A percentile compares a stretch with the other conserved stretches of the same genome.
Evolutionary conservation across 2,329 filamentous ascomycete genomes (phyloP).

Genomic region (Curvularia eragrostidis): DNA sequence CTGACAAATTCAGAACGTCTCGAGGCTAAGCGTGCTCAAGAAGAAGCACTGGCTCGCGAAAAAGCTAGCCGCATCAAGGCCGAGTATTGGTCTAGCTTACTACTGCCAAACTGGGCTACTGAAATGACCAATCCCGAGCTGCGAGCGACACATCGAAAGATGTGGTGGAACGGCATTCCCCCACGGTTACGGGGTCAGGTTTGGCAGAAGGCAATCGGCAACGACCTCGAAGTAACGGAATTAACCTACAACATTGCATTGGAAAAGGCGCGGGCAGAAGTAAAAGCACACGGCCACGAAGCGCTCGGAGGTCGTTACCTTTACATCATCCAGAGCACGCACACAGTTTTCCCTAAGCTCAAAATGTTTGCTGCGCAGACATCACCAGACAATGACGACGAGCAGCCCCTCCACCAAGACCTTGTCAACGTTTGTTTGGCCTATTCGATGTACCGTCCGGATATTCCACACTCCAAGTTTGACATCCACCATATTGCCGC

Average conservation of each 20-base stretch:
- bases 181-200: slow-evolving; percentile 72
- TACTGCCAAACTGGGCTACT: slow-evolving; percentile 76
- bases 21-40: slow-evolving; percentile 52
- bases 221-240: slow-evolving; percentile 71
- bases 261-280: slow-evolving; percentile 66
- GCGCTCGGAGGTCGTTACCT: slow-evolving; percentile 37
- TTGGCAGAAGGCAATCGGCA: slow-evolving; percentile 75
- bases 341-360: slow-evolving; percentile 72
- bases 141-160: slow-evolving; percentile 60
- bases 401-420: slow-evolving; percentile 70
- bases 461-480: slow-evolving; percentile 74
- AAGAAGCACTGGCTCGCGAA: slow-evolving; percentile 58
- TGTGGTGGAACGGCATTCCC: slow-evolving; percentile 83
- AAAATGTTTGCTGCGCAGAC: slow-evolving; percentile 69
- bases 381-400: slow-evolving; percentile 38
- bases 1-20: slow-evolving; percentile 41
- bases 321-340: slow-evolving; percentile 61
- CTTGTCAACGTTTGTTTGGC: slow-evolving; percentile 77
- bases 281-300: slow-evolving; percentile 60
- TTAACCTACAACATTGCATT: slow-evolving; percentile 75
- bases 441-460: slow-evolving; percentile 81
- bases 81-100: slow-evolving; percentile 76
- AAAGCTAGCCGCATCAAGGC: slow-evolving; percentile 58
- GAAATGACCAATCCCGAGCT: slow-evolving; percentile 60
- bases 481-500: slow-evolving; percentile 79